These are phyloP conservation scores for Fusarium newnesense DNA, from an alignment of 2,329 filamentous ascomycete species.

Conservation along the genomic window DNA sequence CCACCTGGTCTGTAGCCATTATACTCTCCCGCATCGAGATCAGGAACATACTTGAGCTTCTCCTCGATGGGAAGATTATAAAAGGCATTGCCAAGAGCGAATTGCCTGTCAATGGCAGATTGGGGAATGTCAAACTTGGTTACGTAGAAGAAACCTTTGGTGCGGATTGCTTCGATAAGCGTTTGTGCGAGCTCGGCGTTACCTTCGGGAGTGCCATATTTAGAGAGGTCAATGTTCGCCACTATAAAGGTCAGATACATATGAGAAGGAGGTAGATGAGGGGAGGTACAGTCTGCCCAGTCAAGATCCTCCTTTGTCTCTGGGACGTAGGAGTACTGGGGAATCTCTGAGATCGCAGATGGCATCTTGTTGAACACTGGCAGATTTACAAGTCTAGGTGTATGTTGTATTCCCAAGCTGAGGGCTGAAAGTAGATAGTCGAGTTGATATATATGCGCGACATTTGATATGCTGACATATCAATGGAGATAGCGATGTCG, in stretches of 20 bases:
- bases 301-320: slow-evolving; percentile 52
- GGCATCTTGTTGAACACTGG: neutral
- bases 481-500: neutral
- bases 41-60: slow-evolving; percentile 64
- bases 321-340: slow-evolving; percentile 49
- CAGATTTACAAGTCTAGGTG: neutral
- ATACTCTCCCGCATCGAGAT: slow-evolving; percentile 63
- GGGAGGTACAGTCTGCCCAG: slow-evolving; percentile 50
- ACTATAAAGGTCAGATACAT: slow-evolving; percentile 31
- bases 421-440: neutral
- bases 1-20: slow-evolving; percentile 66
- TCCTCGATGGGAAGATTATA: slow-evolving; percentile 64
- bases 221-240: slow-evolving; percentile 48
- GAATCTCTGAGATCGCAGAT: neutral
- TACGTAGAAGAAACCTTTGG: slow-evolving; percentile 51
- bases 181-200: slow-evolving; percentile 45
- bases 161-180: slow-evolving; percentile 49
- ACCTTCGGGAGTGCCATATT: slow-evolving; percentile 47
- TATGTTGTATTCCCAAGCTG: neutral
- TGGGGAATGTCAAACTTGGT: slow-evolving; percentile 70
- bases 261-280: rapidly evolving
- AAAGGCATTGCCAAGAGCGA: slow-evolving; percentile 67
- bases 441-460: neutral
- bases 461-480: neutral
- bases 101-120: slow-evolving; percentile 67